These are phyloP conservation scores for Ophiostoma ulmi DNA, from an alignment of 2,329 filamentous ascomycete genomes.

Conservation along the genomic window DNA sequence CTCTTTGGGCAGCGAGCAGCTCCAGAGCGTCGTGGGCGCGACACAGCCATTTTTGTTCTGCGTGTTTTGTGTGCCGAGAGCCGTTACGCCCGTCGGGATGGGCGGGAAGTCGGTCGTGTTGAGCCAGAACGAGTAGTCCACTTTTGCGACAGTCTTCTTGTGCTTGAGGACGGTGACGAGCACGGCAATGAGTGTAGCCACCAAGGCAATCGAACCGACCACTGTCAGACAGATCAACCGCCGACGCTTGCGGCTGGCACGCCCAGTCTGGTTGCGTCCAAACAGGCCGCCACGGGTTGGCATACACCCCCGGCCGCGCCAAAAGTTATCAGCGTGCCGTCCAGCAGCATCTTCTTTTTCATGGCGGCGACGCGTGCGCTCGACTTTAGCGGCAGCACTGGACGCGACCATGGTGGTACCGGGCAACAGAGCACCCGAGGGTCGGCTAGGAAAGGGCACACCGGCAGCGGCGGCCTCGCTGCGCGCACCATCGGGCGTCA, in stretches of 20 bases:
- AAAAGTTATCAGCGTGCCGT: constrained; percentile 54
- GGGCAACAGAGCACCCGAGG: constrained; percentile 42
- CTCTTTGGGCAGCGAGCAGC: constrained; percentile 76
- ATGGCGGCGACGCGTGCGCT: constrained; percentile 49
- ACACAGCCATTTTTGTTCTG: constrained; percentile 65
- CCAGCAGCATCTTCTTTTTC: constrained; percentile 63
- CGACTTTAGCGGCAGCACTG: constrained; percentile 41
- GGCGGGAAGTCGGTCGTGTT: constrained; percentile 83
- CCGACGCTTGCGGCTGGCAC: constrained; percentile 59
- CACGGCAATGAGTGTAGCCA: constrained; percentile 46
- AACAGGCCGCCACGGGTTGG: constrained; percentile 56
- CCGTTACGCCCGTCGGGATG: constrained; percentile 77
- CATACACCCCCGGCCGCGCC: constrained; percentile 61
- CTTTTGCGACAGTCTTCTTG: constrained; percentile 34
- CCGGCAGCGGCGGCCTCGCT: constrained; percentile 28
- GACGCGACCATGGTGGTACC: constrained; percentile 35
- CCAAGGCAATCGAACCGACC: constrained; percentile 45
- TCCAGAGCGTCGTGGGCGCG: constrained; percentile 71
- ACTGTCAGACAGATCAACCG: constrained; percentile 52
- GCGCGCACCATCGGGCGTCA: constrained; percentile 41
- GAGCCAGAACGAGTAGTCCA: constrained; percentile 59
- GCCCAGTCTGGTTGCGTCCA: constrained; percentile 54
- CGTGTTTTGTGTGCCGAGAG: constrained; percentile 66
- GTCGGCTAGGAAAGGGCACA: constrained; percentile 40
- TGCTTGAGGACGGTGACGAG: constrained; percentile 30